Conservation (phyloP, 192 early-diverging fungal genomes). For the Polychytrium aggregatum region DNA sequence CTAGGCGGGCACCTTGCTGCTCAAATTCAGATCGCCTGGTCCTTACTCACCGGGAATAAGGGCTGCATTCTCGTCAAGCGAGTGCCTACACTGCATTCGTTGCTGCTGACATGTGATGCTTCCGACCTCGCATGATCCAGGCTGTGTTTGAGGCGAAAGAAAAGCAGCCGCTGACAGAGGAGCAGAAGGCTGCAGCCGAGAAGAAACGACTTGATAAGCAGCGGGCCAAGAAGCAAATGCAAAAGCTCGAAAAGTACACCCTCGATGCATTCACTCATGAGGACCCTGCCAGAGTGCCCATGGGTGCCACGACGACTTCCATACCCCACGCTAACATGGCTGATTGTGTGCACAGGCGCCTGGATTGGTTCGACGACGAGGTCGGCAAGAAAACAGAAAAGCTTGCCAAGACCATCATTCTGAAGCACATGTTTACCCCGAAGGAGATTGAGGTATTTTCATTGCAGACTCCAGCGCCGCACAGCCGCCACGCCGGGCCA, state of each 20-base stretch:
- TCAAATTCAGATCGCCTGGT: too few relatives aligned
- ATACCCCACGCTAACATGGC: too few relatives aligned
- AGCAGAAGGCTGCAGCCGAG: conserved; percentile 1
- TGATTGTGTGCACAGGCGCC: conserved; percentile 46
- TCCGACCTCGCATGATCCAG: conserved; percentile 19
- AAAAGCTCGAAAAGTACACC: conserved; percentile 65
- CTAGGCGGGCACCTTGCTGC: too few relatives aligned
- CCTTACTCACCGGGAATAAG: too few relatives aligned
- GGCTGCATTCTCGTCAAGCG: too few relatives aligned
- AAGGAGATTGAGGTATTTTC: conserved; percentile 70
- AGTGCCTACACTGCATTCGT: too few relatives aligned
- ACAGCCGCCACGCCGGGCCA: too few relatives aligned
- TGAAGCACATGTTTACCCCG: conserved; percentile 91
- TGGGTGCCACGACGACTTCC: too few relatives aligned
- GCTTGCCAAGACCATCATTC: conserved; percentile 70
- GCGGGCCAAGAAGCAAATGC: conserved; percentile 22
- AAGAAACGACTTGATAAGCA: conserved; percentile 26
- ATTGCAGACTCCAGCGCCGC: not conserved
- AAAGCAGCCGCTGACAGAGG: conserved; percentile 6
- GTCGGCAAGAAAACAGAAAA: conserved; percentile 58
- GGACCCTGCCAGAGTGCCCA: too few relatives aligned
- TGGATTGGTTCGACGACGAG: conserved; percentile 82
- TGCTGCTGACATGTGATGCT: not conserved
- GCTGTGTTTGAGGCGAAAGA: conserved; percentile 76
- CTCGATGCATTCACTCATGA: not conserved